Evolutionary conservation across 371 early-diverging fungal genomes (phyloP), one percentile per base, ranked within the genome.

Genomic region (Mortierella sp.): DNA sequence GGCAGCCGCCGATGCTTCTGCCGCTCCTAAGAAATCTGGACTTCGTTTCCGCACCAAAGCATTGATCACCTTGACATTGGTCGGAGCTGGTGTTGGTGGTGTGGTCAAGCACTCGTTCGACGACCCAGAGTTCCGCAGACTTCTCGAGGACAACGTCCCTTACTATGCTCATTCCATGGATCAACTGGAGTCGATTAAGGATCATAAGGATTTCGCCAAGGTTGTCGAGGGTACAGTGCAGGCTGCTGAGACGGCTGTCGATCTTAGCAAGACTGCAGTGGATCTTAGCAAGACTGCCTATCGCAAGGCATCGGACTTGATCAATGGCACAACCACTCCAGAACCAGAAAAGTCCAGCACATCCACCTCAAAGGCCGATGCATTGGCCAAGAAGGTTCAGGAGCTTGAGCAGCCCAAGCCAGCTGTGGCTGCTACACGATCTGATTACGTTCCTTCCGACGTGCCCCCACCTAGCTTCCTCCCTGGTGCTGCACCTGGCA

Each of bases 21-120:
- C 48, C 6, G 55, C 34, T 58, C n/a, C n/a, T n/a, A 34, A 34
- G 10, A 72, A 72, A 50, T 47, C 55, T 9, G 76, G 76, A 34
- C 68, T 76, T 54, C 76, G 76, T n/a, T 57, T 76, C 65, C 68
- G 76, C 57, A 76, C 76, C 44, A 76, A 76, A 65, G 60, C 61
- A 41, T 45, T 76, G 46, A 48, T 76, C 58, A 76, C 76, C 29
- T 39, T 76, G 57, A 76, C 76, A 1, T 45, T 76, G 47, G 39
- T 76, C 60, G 76, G 76, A 3, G 69, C 57, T 47, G 76, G 76
- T 60, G 68, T 64, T 12, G 59, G 60, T 24, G 76, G 69, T 3
- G 69, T 68, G n/a, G 65, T 76, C 58, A 64, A 76, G 65, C 69
- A 76, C 58, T 63, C 76, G 45, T 68, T 76, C 29, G 68, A 68